phyloP scores from a whole-genome alignment of 2,329 filamentous ascomycete genomes.

The Exophiala mesophila region DNA sequence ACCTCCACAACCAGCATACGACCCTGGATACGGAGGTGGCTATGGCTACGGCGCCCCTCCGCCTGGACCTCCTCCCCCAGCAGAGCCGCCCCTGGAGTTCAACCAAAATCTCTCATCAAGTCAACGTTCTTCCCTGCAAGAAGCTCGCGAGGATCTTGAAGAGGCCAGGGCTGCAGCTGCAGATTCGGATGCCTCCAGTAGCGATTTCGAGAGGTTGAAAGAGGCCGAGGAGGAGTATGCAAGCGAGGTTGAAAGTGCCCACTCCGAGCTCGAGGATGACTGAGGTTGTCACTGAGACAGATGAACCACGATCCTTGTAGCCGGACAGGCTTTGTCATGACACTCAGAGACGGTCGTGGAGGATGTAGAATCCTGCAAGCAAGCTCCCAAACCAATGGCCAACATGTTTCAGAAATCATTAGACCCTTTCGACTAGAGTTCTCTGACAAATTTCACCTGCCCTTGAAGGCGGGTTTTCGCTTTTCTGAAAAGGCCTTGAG shows the following conservation, averaged over 20 bases:
- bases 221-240: slow-evolving; percentile 20
- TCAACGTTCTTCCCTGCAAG: slow-evolving; percentile 18
- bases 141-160: slow-evolving; percentile 20
- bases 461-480: slow-evolving; percentile 63
- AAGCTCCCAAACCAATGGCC: no score
- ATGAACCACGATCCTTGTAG: not conserved
- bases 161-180: slow-evolving; percentile 15
- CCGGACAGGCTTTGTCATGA: no score
- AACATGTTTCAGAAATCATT: no score
- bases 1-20: slow-evolving; percentile 1
- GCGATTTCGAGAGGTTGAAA: slow-evolving; percentile 19
- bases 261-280: slow-evolving; percentile 17
- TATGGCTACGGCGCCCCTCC: slow-evolving; percentile 12
- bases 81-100: slow-evolving; percentile 15
- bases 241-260: slow-evolving; percentile 19
- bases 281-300: no score
- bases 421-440: no score
- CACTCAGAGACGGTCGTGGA: no score
- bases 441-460: no score
- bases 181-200: slow-evolving; percentile 20
- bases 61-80: slow-evolving; percentile 1
- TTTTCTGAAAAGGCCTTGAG: slow-evolving; percentile 78
- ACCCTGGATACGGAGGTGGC: slow-evolving; percentile 2
- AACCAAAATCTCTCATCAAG: slow-evolving; percentile 21
- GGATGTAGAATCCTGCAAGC: no score